phyloP scores from a whole-genome alignment of 1,284 basidiomycete genomes.

The Rhodotorula mucilaginosa region DNA sequence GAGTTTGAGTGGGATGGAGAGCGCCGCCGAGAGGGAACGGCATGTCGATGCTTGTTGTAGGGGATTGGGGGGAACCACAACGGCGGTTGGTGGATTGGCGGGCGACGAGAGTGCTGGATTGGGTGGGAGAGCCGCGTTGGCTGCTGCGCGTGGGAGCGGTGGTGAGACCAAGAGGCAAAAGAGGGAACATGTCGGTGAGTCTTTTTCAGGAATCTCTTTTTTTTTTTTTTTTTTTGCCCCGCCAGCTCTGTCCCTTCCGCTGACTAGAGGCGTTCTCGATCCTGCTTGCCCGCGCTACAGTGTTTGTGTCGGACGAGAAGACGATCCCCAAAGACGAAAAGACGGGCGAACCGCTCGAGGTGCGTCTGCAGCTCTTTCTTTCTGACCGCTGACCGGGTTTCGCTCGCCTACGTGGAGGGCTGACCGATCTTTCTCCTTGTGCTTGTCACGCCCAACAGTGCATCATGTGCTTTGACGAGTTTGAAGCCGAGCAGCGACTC shows the following conservation, averaged over 20 bases:
- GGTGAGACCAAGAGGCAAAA: background rate
- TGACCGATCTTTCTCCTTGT: background rate
- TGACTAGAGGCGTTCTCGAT: background rate
- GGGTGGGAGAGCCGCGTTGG: too few species aligned
- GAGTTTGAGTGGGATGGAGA: background rate
- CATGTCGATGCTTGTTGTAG: slow-evolving; percentile 25
- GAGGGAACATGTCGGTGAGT: slow-evolving; percentile 29
- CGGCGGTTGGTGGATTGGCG: background rate
- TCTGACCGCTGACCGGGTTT: background rate
- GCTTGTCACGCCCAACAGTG: background rate
- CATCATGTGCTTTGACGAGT: slow-evolving; percentile 28
- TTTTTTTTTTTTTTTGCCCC: too few species aligned
- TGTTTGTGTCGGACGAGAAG: slow-evolving; percentile 23
- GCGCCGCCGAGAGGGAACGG: background rate
- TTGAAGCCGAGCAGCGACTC: slow-evolving; percentile 6
- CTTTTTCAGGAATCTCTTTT: background rate
- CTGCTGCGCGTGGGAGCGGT: background rate
- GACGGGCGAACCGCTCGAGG: slow-evolving; percentile 17
- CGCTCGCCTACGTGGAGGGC: background rate
- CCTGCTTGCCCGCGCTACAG: background rate
- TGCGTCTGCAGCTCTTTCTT: background rate
- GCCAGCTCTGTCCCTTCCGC: background rate
- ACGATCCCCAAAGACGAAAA: slow-evolving; percentile 11
- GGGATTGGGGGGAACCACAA: background rate
- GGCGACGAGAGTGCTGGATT: too few species aligned